Evolutionary conservation across 2,329 filamentous ascomycete species (phyloP), one percentile per base, ranked within the genome.

Genomic region (Sporothrix brunneoviolacea): DNA sequence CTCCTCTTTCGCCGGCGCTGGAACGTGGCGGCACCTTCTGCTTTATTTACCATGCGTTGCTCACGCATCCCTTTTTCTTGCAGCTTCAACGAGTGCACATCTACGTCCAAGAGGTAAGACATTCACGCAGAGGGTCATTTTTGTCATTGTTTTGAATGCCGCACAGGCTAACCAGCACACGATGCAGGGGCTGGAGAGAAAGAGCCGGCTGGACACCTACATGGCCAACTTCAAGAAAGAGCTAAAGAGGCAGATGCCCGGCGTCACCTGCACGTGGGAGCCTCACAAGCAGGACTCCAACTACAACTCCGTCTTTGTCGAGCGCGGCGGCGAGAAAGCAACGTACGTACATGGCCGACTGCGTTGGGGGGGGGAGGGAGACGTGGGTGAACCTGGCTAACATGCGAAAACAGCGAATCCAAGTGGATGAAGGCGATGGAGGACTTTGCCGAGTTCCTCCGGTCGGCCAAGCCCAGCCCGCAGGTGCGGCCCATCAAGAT

Each of bases 341-440:
- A 48, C 37, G 49, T 51, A 10, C 18, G 49, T n/a, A n/a, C n/a
- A n/a, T n/a, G n/a, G n/a, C n/a, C n/a, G n/a, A n/a, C n/a, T n/a
- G n/a, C n/a, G n/a, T n/a, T n/a, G n/a, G n/a, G n/a, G n/a, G n/a
- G n/a, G n/a, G n/a, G n/a, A n/a, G n/a, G n/a, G n/a, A n/a, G n/a
- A n/a, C n/a, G n/a, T n/a, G n/a, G n/a, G n/a, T n/a, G n/a, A n/a
- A n/a, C n/a, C n/a, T n/a, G n/a, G n/a, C n/a, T n/a, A n/a, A n/a
- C n/a, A n/a, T n/a, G n/a, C n/a, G n/a, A n/a, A 3, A 19, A 15
- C 36, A 50, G 47, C 4, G 42, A 43, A 42, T 47, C 52, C 0
- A 48, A 33, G 24, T 54, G 52, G 52, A 51, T 51, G 46, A 24
- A 12, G 42, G 6, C 32, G 1, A 43, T 54, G 47, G 27, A 35